Evolutionary conservation across 225 moss, liverwort and hornwort species (phyloP), one percentile per base, ranked within the genome.

Genomic region (Pseudisothecium myosuroides): DNA sequence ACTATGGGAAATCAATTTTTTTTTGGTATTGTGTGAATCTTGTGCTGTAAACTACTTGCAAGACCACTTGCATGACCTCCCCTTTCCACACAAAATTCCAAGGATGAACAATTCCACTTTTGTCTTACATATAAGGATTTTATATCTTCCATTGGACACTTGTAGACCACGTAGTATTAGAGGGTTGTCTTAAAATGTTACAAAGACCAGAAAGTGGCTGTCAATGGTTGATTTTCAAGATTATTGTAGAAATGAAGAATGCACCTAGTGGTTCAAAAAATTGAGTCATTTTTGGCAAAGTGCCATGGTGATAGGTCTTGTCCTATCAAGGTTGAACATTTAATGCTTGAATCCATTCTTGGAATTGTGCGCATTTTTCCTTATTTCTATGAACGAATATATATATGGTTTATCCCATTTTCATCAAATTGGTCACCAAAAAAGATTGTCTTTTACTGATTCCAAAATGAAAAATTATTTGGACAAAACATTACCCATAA

Each of bases 91-190:
- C 18, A 18, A 31, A 18, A 47, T 18, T 18, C 11, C 1, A 31
- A 31, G 2, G 18, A 6, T 47, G 29, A 29, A 11, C 10, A 47
- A 29, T 0, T 17, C 0, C 2, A 73, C 31, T 29, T 29, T 17
- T 10, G 10, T 17, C 3, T 73, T 6, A 6, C 1, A 6, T 8
- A 17, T 3, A 73, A 45, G 17, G 45, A 29, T 45, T 45, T 0
- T 73, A 0, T 17, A 28, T 17, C 2, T 20, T 0, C 45, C 45
- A 45, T 45, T 45, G 45, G 27, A 43, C 5, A 27, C 7, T 72
- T 16, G 28, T 43, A 3, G 2, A 6, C 28, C 28, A 73, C 3
- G 1, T 17, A 1, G 16, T 16, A 3, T 2, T 16, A 3, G 0
- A 26, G 3, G 26, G 5, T 12, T 71, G 14, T 24, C 41, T 5